A percentile compares a stretch with the other conserved stretches of the same genome.
phyloP scores from a whole-genome alignment of 2,329 filamentous ascomycete genomes.

The Colletotrichum abscissum region DNA sequence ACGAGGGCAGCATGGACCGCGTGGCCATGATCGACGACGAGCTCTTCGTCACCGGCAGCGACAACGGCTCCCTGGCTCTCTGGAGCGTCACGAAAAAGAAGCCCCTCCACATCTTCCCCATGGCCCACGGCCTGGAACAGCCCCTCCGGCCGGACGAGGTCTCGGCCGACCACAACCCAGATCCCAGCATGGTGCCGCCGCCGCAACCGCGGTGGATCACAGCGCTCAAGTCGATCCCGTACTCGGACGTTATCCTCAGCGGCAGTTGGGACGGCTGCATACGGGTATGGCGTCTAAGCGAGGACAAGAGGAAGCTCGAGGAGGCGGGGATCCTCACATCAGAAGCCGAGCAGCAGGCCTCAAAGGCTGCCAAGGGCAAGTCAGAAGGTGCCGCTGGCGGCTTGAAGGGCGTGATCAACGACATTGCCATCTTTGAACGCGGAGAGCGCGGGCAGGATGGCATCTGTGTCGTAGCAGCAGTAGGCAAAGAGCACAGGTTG shows the following conservation, averaged over 20 bases:
- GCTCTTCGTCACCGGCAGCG: slow-evolving; percentile 91
- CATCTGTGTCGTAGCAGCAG: slow-evolving; percentile 84
- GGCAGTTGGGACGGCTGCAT: slow-evolving; percentile 96
- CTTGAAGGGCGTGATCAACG: slow-evolving; percentile 82
- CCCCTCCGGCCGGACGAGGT: slow-evolving; percentile 74
- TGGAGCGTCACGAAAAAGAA: slow-evolving; percentile 98
- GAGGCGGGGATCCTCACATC: slow-evolving; percentile 70
- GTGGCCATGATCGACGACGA: slow-evolving; percentile 90
- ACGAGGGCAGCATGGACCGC: slow-evolving; percentile 89
- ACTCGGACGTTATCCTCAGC: slow-evolving; percentile 88
- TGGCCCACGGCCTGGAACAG: slow-evolving; percentile 88
- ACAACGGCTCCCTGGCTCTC: slow-evolving; percentile 87
- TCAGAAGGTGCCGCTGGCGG: slow-evolving; percentile 40
- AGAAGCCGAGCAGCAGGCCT: slow-evolving; percentile 31
- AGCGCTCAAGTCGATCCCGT: slow-evolving; percentile 85
- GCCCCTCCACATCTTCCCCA: slow-evolving; percentile 80
- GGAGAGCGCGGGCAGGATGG: slow-evolving; percentile 82
- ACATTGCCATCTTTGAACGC: slow-evolving; percentile 86
- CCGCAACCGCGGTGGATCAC: slow-evolving; percentile 90
- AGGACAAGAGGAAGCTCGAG: slow-evolving; percentile 85
- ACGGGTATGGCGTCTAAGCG: slow-evolving; percentile 84
- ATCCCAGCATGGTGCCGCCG: slow-evolving; percentile 67
- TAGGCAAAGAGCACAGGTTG: slow-evolving; percentile 87
- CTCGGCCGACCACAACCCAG: slow-evolving; percentile 77
- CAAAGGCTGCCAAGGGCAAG: slow-evolving; percentile 33